A percentile compares a stretch with the other conserved stretches of the same genome.
These are phyloP conservation scores for Rhizophagus sp. DNA, from an alignment of 192 early-diverging fungal species.

Conservation along the genomic window DNA sequence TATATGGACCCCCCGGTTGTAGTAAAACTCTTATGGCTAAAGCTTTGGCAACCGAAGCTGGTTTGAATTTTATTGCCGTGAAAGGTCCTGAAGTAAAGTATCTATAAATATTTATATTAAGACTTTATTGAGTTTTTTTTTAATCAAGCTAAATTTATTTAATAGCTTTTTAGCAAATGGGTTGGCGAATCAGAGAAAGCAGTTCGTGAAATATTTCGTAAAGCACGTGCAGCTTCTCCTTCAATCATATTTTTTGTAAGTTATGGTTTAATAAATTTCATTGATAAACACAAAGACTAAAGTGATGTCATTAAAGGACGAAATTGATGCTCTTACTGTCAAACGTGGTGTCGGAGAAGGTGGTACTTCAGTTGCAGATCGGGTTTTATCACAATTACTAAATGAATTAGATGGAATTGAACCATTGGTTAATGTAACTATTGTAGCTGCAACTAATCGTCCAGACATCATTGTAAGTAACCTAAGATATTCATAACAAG, in stretches of 20 bases:
- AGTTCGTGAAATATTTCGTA: slow-evolving; percentile 89
- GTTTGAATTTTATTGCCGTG: slow-evolving; percentile 96
- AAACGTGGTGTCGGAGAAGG: slow-evolving; percentile 71
- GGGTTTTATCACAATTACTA: slow-evolving; percentile 93
- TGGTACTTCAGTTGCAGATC: slow-evolving; percentile 83
- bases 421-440: slow-evolving; percentile 91
- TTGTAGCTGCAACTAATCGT: slow-evolving; percentile 97
- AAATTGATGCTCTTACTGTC: slow-evolving; percentile 95
- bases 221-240: slow-evolving; percentile 91
- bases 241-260: slow-evolving; percentile 97
- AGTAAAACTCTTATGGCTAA: slow-evolving; percentile 98
- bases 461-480: slow-evolving; percentile 85
- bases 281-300: too few species aligned
- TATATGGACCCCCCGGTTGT: slow-evolving; percentile 98
- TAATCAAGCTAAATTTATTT: background rate
- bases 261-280: background rate
- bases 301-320: slow-evolving; percentile 61
- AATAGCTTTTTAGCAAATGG: slow-evolving; percentile 96
- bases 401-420: slow-evolving; percentile 97
- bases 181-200: slow-evolving; percentile 99
- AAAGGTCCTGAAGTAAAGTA: slow-evolving; percentile 91
- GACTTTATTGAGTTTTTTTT: background rate
- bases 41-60: slow-evolving; percentile 94
- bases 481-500: too few species aligned
- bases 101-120: background rate